These are phyloP conservation scores for Monsonia emarginata DNA, from an alignment of 441 rosid species.

Conservation along the genomic window DNA sequence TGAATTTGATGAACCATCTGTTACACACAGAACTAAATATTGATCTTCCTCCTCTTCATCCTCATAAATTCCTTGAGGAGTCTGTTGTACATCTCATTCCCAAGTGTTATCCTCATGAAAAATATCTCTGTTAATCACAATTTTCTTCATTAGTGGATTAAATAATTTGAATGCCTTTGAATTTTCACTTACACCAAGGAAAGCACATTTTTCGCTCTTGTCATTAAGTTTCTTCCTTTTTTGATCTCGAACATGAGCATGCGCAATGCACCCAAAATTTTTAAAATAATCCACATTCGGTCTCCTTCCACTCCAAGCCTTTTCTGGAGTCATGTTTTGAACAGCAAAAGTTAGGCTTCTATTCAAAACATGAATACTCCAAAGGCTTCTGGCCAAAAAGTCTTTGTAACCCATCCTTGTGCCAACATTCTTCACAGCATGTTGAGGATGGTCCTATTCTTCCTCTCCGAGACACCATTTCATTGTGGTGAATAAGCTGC, in stretches of 20 bases:
- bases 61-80: too few relatives aligned
- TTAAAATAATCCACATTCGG: not conserved
- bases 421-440: too few relatives aligned
- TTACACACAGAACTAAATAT: too few relatives aligned
- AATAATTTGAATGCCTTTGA: not conserved
- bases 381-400: not conserved
- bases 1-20: too few relatives aligned
- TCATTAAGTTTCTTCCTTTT: not conserved
- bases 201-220: not conserved
- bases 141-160: not conserved
- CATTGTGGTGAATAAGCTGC: too few relatives aligned
- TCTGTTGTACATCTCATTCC: too few relatives aligned
- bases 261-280: not conserved
- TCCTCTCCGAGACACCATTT: too few relatives aligned
- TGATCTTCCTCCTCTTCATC: too few relatives aligned
- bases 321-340: not conserved
- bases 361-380: not conserved
- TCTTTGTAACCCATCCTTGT: not conserved
- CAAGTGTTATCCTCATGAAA: not conserved
- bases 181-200: not conserved
- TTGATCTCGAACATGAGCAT: not conserved
- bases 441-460: too few relatives aligned
- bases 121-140: not conserved
- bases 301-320: not conserved
- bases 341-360: not conserved